These are phyloP conservation scores for Russula dissimulans DNA, from an alignment of 768 basidiomycete species.

Conservation along the genomic window DNA sequence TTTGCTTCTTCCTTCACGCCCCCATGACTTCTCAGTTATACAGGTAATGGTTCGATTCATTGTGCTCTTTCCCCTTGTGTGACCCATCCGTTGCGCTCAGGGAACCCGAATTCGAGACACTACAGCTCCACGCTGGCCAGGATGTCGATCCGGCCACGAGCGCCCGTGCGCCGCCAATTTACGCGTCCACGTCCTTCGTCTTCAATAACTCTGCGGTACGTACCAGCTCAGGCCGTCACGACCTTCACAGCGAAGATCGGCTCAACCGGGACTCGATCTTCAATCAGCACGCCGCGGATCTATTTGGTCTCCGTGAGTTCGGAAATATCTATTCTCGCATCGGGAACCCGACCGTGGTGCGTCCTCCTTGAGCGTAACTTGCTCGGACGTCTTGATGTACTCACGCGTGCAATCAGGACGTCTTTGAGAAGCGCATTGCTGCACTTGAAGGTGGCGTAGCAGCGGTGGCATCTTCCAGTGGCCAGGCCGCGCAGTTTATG, in stretches of 20 bases:
- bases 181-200: conserved; percentile 60
- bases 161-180: conserved; percentile 72
- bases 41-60: background rate
- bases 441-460: conserved; percentile 74
- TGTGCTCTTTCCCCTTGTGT: too few relatives aligned
- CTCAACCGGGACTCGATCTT: background rate
- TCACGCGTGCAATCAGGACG: conserved; percentile 36
- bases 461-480: conserved; percentile 65
- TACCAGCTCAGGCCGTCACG: background rate
- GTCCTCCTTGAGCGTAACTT: conserved; percentile 19
- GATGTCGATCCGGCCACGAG: conserved; percentile 52
- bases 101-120: conserved; percentile 65
- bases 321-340: conserved; percentile 64
- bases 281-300: conserved; percentile 55
- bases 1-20: background rate
- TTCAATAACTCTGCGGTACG: conserved; percentile 62
- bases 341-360: conserved; percentile 55
- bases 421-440: conserved; percentile 72
- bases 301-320: conserved; percentile 50
- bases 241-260: too few relatives aligned
- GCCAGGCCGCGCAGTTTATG: conserved; percentile 72
- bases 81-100: conserved; percentile 17
- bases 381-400: too few relatives aligned
- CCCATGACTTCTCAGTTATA: conserved; percentile 1
- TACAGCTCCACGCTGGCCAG: conserved; percentile 74